phyloP scores from a whole-genome alignment of 257 asterid species.

The Lycium barbarum region DNA sequence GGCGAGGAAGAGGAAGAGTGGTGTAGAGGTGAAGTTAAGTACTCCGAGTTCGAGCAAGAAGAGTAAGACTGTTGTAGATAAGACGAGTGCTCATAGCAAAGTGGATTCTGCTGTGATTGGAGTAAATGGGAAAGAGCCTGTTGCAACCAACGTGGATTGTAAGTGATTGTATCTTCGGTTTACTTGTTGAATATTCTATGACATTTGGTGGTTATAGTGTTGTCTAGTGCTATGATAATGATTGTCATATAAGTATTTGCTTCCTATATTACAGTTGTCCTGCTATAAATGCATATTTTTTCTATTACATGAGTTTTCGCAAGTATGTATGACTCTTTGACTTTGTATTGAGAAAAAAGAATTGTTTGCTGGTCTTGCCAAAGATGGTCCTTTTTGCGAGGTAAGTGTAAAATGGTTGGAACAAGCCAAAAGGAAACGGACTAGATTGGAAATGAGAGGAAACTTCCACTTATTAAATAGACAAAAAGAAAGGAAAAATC shows the following conservation, averaged over 20 bases:
- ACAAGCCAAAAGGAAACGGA: not conserved
- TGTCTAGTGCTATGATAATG: not conserved
- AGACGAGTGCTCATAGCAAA: conserved; percentile 40
- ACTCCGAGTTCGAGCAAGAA: conserved; percentile 54
- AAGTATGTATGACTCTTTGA: not conserved
- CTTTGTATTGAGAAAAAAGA: not conserved
- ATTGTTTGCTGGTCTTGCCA: conserved; percentile 12
- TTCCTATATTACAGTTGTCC: not conserved
- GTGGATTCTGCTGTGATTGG: conserved; percentile 37
- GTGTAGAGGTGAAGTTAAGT: conserved; percentile 41
- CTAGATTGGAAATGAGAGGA: not conserved
- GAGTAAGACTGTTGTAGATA: conserved; percentile 49
- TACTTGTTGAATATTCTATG: conserved; percentile 4
- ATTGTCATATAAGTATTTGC: not conserved
- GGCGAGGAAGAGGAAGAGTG: conserved; percentile 54
- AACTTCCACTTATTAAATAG: not conserved
- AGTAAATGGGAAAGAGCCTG: conserved; percentile 41
- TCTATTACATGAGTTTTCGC: not conserved
- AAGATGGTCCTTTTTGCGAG: not conserved
- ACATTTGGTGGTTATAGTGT: not conserved
- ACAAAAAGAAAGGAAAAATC: not conserved
- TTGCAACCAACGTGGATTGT: conserved; percentile 49
- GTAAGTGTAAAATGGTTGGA: not conserved
- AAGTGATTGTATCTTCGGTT: conserved; percentile 42
- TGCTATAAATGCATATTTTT: not conserved